Base-by-base conservation (phyloP, 2,329 filamentous ascomycete species). In the Beauveria pseudobassiana region DNA sequence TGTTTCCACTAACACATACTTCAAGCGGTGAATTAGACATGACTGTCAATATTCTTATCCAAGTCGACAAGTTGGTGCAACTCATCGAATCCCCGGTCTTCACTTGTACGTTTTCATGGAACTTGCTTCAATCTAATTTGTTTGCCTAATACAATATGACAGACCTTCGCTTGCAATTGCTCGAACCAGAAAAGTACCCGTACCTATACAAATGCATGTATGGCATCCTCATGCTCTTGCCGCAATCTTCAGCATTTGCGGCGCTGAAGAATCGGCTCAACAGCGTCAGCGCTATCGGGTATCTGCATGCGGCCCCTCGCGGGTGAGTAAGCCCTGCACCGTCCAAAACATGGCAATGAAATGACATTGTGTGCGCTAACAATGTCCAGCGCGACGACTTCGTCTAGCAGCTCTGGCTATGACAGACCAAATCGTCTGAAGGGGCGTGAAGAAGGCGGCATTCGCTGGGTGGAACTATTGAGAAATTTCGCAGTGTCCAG, bases 201-300 rank as follows among this genome's bases (percentile, higher is more conserved):
- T 91, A 96, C 72, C 80, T 99, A 1, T 98, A 99, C 80, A 97
- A 97, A 77, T 99, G 95, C 75, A 85, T 99, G 54, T 99, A 98
- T 70, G 95, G 95, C 10, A 84, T 99, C 51, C 81, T 99, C 60
- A 99, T 99, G 95, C 87, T 99, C 20, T 83, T 99, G n/a, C 95
- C 95, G 0, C 95, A 99, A 76, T 98, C 93, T 18, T 96, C 92
- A 30, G 96, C 95, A 9, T 99, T 99, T 76, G 95, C 93, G 30
- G 93, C 95, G 2, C 80, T 99, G 62, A 98, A 97, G 73, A 99
- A 99, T 72, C 87, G 95, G 48, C 82, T 99, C 56, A 98, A 98
- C 75, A 96, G 91, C 74, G 95, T 99, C 67, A 96, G 91, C 78
- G 93, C 95, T 58, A 98, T 99, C 72, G 95, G 93, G 49, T 96